Base-by-base conservation (phyloP, 2,329 filamentous ascomycete genomes). In the Sporothrix curviconia region DNA sequence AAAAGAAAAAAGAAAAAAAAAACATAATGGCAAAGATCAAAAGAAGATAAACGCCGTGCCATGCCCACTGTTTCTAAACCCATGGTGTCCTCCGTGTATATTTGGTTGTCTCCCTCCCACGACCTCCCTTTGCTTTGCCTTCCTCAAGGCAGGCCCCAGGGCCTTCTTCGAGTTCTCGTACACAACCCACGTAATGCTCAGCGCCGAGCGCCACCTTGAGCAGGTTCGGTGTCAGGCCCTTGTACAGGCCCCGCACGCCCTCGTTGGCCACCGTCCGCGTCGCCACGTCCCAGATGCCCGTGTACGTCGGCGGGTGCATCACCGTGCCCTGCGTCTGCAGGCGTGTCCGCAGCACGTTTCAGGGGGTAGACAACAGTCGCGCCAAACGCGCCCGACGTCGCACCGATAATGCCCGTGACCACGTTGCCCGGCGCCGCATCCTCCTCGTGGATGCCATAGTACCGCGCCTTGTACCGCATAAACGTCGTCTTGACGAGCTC, bases 281-380 rank as follows among this genome's bases (percentile, higher is more conserved):
- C 1, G 90, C 87, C 43, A 96, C 92, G 70, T 99, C 94, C 76
- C 85, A 82, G 62, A 97, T 92, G 37, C 94, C 90, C 2, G 84
- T 91, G 70, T 99, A 99, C 4, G 89, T 95, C 7, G 88, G 82
- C 5, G 87, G 90, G 70, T 99, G 94, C 69, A 95, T 84, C n/a
- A 85, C 82, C 0, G 94, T 97, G 56, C 94, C 94, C 72, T 97
- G 94, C 11, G 90, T 95, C 73, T 99, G 94, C 61, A 97, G 75
- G 64, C 92, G 81, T 4, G 94, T 99, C 58, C 94, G 85, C 22
- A 99, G 82, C 51, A 99, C 84, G 68, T 99, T n/a, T 99, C 64
- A 99, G 77, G 0, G 94, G 94, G 68, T 99, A 99, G 36, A 99
- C 94, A 12, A 92, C 83, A n/a, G 86, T 89, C 3, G 94, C 94